phyloP scores from a whole-genome alignment of 345 rosid genomes.

The Pistacia atlantica region DNA sequence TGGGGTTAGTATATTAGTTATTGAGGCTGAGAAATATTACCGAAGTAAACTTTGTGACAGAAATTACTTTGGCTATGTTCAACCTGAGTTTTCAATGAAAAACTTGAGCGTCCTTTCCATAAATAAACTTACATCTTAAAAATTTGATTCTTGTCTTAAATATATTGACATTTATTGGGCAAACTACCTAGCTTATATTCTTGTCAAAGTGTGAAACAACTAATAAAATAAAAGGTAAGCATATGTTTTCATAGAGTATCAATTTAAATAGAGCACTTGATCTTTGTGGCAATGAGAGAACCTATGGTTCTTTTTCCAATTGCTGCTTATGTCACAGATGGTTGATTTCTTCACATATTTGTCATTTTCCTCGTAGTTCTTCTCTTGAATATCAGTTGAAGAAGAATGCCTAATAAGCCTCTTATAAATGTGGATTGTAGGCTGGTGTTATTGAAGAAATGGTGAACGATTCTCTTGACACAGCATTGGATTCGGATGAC shows the following conservation, averaged over 20 bases:
- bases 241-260: background rate
- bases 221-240: background rate
- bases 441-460: conserved; percentile 57
- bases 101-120: background rate
- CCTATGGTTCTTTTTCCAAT: background rate
- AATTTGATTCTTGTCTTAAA: background rate
- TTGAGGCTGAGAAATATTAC: background rate
- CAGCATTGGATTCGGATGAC: conserved; percentile 52
- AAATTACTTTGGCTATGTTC: background rate
- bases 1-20: background rate
- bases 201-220: background rate
- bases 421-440: conserved; percentile 22
- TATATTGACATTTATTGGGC: background rate
- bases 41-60: background rate
- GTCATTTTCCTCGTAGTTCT: background rate
- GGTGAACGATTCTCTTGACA: conserved; percentile 44
- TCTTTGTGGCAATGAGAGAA: background rate
- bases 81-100: background rate
- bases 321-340: background rate
- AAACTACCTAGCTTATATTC: background rate
- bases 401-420: background rate
- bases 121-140: background rate
- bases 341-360: background rate
- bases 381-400: background rate
- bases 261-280: background rate